A percentile compares a stretch with the other conserved stretches of the same genome.
Evolutionary conservation across 805 yeast species (phyloP).

Genomic region (Maudiozyma bulderi): DNA sequence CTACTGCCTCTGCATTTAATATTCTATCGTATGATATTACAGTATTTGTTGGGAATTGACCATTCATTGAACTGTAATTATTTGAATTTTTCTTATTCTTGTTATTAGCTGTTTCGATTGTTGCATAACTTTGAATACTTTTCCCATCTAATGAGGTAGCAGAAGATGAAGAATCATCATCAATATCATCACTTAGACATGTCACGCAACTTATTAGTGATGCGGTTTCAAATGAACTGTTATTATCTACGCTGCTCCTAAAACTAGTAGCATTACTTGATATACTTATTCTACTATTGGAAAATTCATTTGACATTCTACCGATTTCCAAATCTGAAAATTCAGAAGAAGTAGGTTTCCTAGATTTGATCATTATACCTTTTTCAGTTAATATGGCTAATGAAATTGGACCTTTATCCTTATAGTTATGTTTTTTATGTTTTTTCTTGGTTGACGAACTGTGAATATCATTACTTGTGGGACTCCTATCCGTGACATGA

Average conservation of each 20-base stretch:
- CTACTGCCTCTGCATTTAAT: slow-evolving; percentile 20
- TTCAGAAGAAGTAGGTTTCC: slow-evolving; percentile 6
- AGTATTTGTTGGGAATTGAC: slow-evolving; percentile 27
- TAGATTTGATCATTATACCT: slow-evolving; percentile 29
- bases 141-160: not conserved
- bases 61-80: slow-evolving; percentile 18
- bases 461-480: not conserved
- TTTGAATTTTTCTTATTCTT: not conserved
- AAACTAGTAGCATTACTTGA: slow-evolving; percentile 11
- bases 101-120: not conserved
- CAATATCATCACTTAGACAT: slow-evolving; percentile 21
- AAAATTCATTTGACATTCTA: not conserved
- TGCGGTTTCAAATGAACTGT: slow-evolving; percentile 21
- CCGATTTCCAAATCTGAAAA: not conserved
- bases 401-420: slow-evolving; percentile 9
- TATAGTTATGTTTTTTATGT: not conserved
- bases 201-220: slow-evolving; percentile 31
- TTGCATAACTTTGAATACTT: not conserved
- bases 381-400: slow-evolving; percentile 27
- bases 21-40: slow-evolving; percentile 29
- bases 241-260: slow-evolving; percentile 5
- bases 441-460: not conserved
- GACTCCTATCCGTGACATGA: not conserved
- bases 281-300: slow-evolving; percentile 5
- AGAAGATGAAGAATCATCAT: slow-evolving; percentile 1